phyloP scores from a whole-genome alignment of 2,329 filamentous ascomycete genomes.

The Fusarium lyarnte region DNA sequence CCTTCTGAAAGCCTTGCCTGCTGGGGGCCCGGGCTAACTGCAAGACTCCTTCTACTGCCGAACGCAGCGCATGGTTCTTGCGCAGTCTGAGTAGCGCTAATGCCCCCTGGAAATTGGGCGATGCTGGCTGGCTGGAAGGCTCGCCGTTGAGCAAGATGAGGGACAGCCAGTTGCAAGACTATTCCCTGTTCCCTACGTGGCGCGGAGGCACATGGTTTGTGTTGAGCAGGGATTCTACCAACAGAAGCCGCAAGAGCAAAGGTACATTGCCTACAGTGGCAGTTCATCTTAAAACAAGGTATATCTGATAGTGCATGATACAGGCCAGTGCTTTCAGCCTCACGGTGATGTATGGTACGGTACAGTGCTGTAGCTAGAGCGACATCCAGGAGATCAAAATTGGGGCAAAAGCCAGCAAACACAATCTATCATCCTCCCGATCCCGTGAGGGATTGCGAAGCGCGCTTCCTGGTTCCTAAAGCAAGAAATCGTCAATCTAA shows the following conservation, averaged over 20 bases:
- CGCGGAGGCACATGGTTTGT: background rate
- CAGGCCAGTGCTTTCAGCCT: background rate
- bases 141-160: too few relatives aligned
- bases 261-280: background rate
- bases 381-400: background rate
- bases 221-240: background rate
- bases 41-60: too few relatives aligned
- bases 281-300: background rate
- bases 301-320: background rate
- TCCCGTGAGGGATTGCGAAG: too few relatives aligned
- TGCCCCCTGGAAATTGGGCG: too few relatives aligned
- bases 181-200: background rate
- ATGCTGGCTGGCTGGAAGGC: too few relatives aligned
- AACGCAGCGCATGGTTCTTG: too few relatives aligned
- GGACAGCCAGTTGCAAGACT: too few relatives aligned
- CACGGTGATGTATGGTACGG: too few relatives aligned
- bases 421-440: background rate
- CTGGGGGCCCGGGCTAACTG: too few relatives aligned
- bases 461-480: background rate
- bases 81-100: too few relatives aligned
- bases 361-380: background rate
- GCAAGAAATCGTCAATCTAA: background rate
- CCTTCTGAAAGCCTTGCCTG: too few relatives aligned
- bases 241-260: background rate
- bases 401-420: background rate